phyloP scores from a whole-genome alignment of 202 grass and related monocot genomes.

The Zoysia matrella region DNA sequence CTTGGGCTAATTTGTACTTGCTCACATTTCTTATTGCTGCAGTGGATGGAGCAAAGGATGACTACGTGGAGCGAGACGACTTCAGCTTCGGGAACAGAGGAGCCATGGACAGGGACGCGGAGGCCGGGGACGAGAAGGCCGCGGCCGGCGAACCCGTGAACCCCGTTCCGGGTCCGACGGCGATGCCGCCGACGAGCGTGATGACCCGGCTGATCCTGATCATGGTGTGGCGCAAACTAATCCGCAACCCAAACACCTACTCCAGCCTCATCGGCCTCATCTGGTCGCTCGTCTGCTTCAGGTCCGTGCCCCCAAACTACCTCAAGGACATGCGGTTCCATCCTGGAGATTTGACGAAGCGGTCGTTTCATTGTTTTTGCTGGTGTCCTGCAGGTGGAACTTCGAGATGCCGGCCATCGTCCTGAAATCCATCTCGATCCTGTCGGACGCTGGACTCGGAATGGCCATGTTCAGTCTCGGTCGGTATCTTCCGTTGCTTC shows the following conservation, averaged over 20 bases:
- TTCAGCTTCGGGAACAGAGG: slow-evolving; percentile 89
- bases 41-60: slow-evolving; percentile 76
- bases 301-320: neutral
- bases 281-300: slow-evolving; percentile 97
- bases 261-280: slow-evolving; percentile 92
- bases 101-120: slow-evolving; percentile 51
- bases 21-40: slow-evolving; percentile 10
- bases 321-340: neutral
- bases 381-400: slow-evolving; percentile 59
- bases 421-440: slow-evolving; percentile 86
- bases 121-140: slow-evolving; percentile 68
- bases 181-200: slow-evolving; percentile 94
- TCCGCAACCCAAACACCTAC: slow-evolving; percentile 99
- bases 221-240: slow-evolving; percentile 99
- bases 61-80: slow-evolving; percentile 67
- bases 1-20: slow-evolving; percentile 10
- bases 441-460: slow-evolving; percentile 96
- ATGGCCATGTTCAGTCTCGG: slow-evolving; percentile 99
- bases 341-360: too few species aligned
- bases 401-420: slow-evolving; percentile 93
- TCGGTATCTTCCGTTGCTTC: slow-evolving; percentile 43
- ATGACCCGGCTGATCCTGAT: slow-evolving; percentile 97
- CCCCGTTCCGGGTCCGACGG: slow-evolving; percentile 10
- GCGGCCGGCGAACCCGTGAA: neutral
- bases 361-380: too few species aligned